These are phyloP conservation scores for Cicer bijugum DNA, from an alignment of 306 rosid species.

Conservation along the genomic window DNA sequence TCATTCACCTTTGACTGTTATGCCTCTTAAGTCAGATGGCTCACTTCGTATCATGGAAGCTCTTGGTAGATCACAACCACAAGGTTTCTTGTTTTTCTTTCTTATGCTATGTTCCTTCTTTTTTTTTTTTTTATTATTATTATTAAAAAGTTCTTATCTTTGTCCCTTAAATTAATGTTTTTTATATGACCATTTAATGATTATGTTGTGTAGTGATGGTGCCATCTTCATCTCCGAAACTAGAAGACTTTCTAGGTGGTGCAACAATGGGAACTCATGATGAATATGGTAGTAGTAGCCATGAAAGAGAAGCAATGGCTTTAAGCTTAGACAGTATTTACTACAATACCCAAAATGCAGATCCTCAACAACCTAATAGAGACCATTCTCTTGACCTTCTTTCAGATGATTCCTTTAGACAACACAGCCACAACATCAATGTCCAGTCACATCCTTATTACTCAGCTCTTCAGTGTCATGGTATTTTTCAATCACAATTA, in stretches of 20 bases:
- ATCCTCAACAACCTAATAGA: conserved; percentile 47
- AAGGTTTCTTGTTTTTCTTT: conserved; percentile 50
- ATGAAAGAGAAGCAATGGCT: conserved; percentile 81
- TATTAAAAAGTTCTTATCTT: not conserved
- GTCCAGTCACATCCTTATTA: conserved; percentile 51
- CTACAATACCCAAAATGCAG: conserved; percentile 57
- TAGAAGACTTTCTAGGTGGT: conserved; percentile 90
- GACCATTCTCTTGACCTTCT: conserved; percentile 53
- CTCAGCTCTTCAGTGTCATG: conserved; percentile 58
- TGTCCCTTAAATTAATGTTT: no score
- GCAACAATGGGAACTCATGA: conserved; percentile 69
- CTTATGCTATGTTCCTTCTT: not conserved
- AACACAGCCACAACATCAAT: conserved; percentile 41
- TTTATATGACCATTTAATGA: not conserved
- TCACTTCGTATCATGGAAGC: conserved; percentile 95
- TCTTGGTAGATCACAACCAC: conserved; percentile 68
- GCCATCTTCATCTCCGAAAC: conserved; percentile 77
- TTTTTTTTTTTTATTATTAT: not conserved
- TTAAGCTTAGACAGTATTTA: conserved; percentile 82
- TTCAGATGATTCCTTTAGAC: conserved; percentile 59
- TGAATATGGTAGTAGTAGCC: conserved; percentile 59
- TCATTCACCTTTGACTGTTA: conserved; percentile 68
- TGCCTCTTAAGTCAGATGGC: conserved; percentile 95
- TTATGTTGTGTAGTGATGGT: conserved; percentile 56
- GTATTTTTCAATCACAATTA: conserved; percentile 53